These are phyloP conservation scores for Coniochaeta ligniaria DNA, from an alignment of 2,329 filamentous ascomycete species.

Conservation along the genomic window DNA sequence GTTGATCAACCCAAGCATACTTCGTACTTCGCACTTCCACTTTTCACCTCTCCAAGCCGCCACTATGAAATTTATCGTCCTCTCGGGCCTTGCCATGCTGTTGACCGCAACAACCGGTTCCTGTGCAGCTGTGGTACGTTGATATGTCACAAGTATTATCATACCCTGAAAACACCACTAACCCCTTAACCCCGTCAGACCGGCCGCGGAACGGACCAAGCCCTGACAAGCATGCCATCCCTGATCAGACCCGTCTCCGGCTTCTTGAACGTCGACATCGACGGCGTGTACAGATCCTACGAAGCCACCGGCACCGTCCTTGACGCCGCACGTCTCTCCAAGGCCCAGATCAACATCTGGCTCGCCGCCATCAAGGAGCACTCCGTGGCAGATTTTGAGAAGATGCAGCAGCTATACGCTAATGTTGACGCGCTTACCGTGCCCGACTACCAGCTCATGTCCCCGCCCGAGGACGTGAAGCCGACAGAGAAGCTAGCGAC, in stretches of 20 bases:
- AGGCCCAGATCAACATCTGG: not conserved
- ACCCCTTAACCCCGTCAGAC: not conserved
- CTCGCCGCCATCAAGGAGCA: not conserved
- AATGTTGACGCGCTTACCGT: not conserved
- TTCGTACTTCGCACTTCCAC: not conserved
- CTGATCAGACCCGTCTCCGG: not conserved
- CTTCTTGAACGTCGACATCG: not conserved
- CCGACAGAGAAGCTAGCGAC: not conserved
- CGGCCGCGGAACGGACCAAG: not conserved
- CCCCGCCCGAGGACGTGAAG: not conserved
- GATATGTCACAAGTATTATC: not conserved
- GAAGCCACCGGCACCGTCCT: not conserved
- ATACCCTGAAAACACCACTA: not conserved
- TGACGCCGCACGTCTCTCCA: not conserved
- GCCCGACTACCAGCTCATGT: not conserved
- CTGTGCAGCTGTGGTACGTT: not conserved
- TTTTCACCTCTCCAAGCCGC: not conserved
- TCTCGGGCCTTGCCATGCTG: not conserved
- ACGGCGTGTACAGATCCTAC: not conserved
- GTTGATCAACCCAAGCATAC: not conserved
- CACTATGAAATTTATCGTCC: not conserved
- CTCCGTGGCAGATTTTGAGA: not conserved
- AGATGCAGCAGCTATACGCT: not conserved
- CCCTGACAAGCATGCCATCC: not conserved
- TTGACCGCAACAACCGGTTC: not conserved